phyloP scores from a whole-genome alignment of 179 eudicot species.

The Beta macrorhiza region DNA sequence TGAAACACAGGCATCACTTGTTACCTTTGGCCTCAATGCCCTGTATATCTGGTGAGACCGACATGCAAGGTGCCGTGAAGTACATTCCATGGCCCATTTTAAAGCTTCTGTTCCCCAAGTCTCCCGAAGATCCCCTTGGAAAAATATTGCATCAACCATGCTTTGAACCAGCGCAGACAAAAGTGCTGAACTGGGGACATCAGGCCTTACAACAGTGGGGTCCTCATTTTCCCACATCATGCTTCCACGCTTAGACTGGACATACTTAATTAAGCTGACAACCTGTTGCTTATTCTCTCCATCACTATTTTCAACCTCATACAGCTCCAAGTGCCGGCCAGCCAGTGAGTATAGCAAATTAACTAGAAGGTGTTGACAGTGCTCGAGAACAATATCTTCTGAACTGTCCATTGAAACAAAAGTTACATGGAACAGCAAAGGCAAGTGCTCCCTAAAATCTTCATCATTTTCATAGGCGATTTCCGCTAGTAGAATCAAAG shows the following conservation, averaged over 20 bases:
- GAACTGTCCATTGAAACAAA: conserved; percentile 99
- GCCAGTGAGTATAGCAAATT: conserved; percentile 91
- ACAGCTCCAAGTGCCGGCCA: conserved; percentile 90
- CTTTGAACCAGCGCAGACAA: conserved; percentile 95
- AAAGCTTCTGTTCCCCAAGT: conserved; percentile 99
- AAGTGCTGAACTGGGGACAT: conserved; percentile 95
- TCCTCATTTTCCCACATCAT: conserved; percentile 99
- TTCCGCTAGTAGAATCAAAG: conserved; percentile 91
- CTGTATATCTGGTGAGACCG: conserved; percentile 98
- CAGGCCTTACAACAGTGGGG: conserved; percentile 73
- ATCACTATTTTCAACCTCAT: conserved; percentile 88
- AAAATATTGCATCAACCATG: conserved; percentile 98
- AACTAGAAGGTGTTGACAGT: conserved; percentile 95
- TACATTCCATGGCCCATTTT: conserved; percentile 99
- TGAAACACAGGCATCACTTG: conserved; percentile 88
- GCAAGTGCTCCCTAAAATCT: conserved; percentile 94
- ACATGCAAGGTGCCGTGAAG: conserved; percentile 95
- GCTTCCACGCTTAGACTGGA: conserved; percentile 94
- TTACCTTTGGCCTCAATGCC: conserved; percentile 83
- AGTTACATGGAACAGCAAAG: conserved; percentile 89
- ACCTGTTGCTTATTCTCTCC: conserved; percentile 99
- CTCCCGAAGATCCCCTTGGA: conserved; percentile 95
- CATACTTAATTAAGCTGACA: conserved; percentile 91
- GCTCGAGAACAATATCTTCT: conserved; percentile 95
- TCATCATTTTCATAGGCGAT: conserved; percentile 98